Evolutionary conservation across 1,139 yeast species (phyloP), one percentile per base, ranked within the genome.

Genomic region (Yamadazyma sp.): DNA sequence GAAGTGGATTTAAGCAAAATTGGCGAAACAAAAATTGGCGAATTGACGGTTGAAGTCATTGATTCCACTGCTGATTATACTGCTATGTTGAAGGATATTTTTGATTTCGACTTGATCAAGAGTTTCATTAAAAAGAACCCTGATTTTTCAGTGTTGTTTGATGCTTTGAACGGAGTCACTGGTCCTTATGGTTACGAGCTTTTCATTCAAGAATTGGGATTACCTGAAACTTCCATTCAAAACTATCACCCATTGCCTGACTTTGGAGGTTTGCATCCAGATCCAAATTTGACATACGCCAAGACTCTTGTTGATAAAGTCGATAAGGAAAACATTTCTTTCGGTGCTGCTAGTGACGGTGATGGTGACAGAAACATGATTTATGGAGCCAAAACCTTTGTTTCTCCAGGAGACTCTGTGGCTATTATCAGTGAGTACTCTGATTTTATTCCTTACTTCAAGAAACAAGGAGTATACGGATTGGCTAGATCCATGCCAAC

Each of bases 321-420:
- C 11, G 97, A 92, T 59, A 61, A 66, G 21, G 85, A 85, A 46
- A 68, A 78, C 43, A 86, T 90, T 50, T 88, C 94, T 7, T 90
- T 92, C 63, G 98, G 98, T 49, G 98, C 98, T 28, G 98, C 98
- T 6, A 85, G 95, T 13, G 98, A 92, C 59, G 98, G 98, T 62
- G 98, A 92, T 58, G 98, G 98, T 62, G 98, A 92, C 62, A 80
- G 98, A 67, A 92, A 92, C 64, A 92, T 92, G 98, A 94, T 92
- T 55, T 92, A 92, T 62, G 98, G 98, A 44, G 90, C 90, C 29
- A 86, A 87, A 38, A 79, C 97, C 2, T 94, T 92, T 64, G 98
- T 92, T 8, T 89, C 97, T 0, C 98, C 98, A 2, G 97, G 98
- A 59, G 98, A 92, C 63, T 86, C 96, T 6, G 97, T 92, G 24